phyloP scores from a whole-genome alignment of 2,329 filamentous ascomycete species.

The Ceratocystiopsis sp. region DNA sequence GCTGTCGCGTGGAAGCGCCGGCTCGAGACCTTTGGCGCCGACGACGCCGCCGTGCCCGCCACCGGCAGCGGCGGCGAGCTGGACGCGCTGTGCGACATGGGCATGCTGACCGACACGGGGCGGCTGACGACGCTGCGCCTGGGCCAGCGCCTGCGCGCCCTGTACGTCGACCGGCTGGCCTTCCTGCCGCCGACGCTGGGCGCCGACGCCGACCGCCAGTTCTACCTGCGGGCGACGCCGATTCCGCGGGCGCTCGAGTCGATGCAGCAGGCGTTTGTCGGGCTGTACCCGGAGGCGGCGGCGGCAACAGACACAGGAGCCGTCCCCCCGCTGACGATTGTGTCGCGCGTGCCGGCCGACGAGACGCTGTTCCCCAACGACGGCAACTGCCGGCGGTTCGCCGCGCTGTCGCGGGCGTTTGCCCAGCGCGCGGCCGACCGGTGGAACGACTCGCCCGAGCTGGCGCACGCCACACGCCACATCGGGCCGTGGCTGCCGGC shows the following conservation, averaged over 20 bases:
- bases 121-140: constrained; percentile 54
- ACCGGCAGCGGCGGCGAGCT: constrained; percentile 49
- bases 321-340: constrained; percentile 41
- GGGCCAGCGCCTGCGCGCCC: constrained; percentile 47
- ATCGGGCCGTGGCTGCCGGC: constrained; percentile 78
- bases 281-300: constrained; percentile 45
- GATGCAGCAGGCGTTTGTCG: constrained; percentile 57
- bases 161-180: constrained; percentile 58
- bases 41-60: constrained; percentile 54
- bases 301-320: constrained; percentile 16
- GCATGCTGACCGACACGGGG: constrained; percentile 61
- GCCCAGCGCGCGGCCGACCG: constrained; percentile 52
- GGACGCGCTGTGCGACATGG: constrained; percentile 66
- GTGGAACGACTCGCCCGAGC: constrained; percentile 65
- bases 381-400: constrained; percentile 54
- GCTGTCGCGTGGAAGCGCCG: constrained; percentile 48
- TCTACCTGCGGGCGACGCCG: constrained; percentile 60
- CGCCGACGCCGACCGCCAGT: constrained; percentile 25
- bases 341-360: constrained; percentile 46
- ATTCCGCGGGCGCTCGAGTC: constrained; percentile 63
- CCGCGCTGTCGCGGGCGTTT: constrained; percentile 51
- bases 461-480: constrained; percentile 63
- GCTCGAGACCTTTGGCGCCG: constrained; percentile 62
- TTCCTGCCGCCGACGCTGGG: constrained; percentile 47
- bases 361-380: constrained; percentile 75